Base-by-base conservation (phyloP, 306 rosid species). In the Ammopiptanthus mongolicus region DNA sequence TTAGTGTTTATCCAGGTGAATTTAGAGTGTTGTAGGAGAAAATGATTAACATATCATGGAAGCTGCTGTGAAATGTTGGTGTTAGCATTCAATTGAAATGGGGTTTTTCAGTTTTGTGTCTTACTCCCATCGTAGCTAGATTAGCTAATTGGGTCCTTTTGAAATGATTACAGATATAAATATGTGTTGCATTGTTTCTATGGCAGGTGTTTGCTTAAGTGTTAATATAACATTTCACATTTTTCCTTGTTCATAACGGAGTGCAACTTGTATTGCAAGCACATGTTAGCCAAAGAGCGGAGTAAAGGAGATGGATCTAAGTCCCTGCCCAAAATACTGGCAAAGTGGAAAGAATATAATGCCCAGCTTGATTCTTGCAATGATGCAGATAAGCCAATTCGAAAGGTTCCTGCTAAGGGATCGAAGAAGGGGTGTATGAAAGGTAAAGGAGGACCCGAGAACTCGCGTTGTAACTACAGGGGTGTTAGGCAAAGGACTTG, bases 401-500 rank as follows among this genome's bases (percentile, higher is more conserved):
- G 88, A 44, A 93, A 70, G 82, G 88, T 80, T 65, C 95, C 98
- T 47, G 95, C 98, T 11, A 93, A 89, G 88, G 97, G 96, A 15
- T 93, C 98, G 0, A 93, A 73, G 86, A 90, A 93, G 72, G 98
- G 97, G 47, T 93, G 98, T 53, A 93, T 93, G 98, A 93, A 90
- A 51, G 98, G 98, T 6, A 93, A 93, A 74, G 98, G 98, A 47
- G 98, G 98, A 59, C 97, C 98, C 1, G 97, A 93, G 82, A 93
- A 93, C 36, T 86, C 92, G 15, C 87, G 93, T 25, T 93, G 97
- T 81, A 91, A 88, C 80, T 93, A 80, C 84, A 78, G 98, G 79
- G 98, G 98, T 47, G 98, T 93, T 18, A 85, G 98, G 86, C 97
- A 93, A 69, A 90, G 96, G 82, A 90, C 97, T 12, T 93, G 98